phyloP scores from a whole-genome alignment of 2,329 filamentous ascomycete genomes.

The Trichoderma endophyticum region DNA sequence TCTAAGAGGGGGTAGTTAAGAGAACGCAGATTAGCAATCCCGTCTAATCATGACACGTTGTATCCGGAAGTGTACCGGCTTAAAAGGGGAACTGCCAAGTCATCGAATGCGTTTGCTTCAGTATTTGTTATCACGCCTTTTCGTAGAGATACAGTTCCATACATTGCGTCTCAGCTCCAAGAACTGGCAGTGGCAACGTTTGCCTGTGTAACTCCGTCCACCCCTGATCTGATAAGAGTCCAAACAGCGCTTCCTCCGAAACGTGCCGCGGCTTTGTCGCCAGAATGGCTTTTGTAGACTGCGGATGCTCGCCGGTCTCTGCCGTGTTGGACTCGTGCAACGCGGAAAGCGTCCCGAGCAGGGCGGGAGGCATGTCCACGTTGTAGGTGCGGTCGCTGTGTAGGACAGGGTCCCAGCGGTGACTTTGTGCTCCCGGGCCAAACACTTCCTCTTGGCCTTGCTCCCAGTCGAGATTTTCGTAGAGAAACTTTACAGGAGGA shows the following conservation, averaged over 20 bases:
- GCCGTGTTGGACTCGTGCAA: conserved; percentile 40
- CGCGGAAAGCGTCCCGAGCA: conserved; percentile 52
- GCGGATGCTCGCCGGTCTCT: conserved; percentile 21
- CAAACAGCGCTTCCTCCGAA: conserved; percentile 50
- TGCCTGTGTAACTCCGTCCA: conserved; percentile 45
- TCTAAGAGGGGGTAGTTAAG: not conserved
- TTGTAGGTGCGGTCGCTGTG: conserved; percentile 63
- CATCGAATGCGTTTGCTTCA: not conserved
- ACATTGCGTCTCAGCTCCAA: conserved; percentile 42
- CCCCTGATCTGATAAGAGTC: conserved; percentile 42
- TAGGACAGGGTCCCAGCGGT: conserved; percentile 51
- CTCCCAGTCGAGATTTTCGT: conserved; percentile 58
- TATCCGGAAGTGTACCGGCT: not conserved
- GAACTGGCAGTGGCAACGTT: conserved; percentile 44
- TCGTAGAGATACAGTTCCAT: conserved; percentile 54
- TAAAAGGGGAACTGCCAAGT: not conserved
- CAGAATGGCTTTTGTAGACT: conserved; percentile 46
- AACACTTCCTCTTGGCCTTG: conserved; percentile 46
- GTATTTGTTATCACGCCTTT: conserved; percentile 26
- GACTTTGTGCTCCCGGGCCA: conserved; percentile 37
- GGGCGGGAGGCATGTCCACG: conserved; percentile 51
- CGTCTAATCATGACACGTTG: not conserved
- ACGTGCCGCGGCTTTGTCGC: conserved; percentile 56
- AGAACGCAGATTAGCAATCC: not conserved
- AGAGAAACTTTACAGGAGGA: conserved; percentile 36